Conservation (phyloP, 1,284 basidiomycete species). For the Trichosporon sp. region DNA sequence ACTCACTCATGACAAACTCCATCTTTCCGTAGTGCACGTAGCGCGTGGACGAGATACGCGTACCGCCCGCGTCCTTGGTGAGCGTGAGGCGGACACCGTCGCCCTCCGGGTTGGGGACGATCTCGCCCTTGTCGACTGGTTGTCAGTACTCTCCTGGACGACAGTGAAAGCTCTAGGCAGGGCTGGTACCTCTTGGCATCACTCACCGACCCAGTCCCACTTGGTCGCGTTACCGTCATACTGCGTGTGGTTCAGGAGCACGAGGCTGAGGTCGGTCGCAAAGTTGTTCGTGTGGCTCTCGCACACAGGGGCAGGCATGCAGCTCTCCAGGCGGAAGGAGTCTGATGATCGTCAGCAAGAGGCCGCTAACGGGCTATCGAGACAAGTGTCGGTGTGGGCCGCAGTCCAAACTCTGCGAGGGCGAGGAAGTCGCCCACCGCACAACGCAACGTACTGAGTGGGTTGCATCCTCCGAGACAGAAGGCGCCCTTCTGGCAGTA, state of each 20-base stretch:
- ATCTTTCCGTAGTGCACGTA: conserved; percentile 79
- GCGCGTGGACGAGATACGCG: conserved; percentile 72
- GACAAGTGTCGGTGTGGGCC: no score
- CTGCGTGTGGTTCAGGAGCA: conserved; percentile 62
- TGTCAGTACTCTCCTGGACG: not conserved
- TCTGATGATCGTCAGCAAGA: conserved; percentile 32
- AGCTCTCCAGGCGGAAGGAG: conserved; percentile 67
- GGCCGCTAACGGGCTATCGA: no score
- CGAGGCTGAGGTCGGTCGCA: conserved; percentile 64
- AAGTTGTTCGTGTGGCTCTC: conserved; percentile 67
- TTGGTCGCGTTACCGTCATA: conserved; percentile 73
- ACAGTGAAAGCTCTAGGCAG: no score
- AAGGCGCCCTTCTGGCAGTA: conserved; percentile 68
- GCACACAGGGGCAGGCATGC: conserved; percentile 72
- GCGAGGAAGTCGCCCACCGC: no score
- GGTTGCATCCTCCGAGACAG: conserved; percentile 80
- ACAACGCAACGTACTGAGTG: conserved; percentile 58
- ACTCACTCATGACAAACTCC: conserved; percentile 64
- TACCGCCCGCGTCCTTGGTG: conserved; percentile 63
- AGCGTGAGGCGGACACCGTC: conserved; percentile 66
- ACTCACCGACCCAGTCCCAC: conserved; percentile 59
- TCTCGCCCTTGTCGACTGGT: conserved; percentile 68
- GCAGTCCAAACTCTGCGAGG: no score
- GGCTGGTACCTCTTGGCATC: no score
- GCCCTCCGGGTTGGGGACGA: conserved; percentile 63